These are phyloP conservation scores for sunflower (Helianthus annuus) DNA, from an alignment of 129 eudicot genomes.

Conservation along the genomic window HanXRQr2.0-SUNRISE NC_035446.2:108852811-108853310, in stretches of 20 bases:
- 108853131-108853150: too few relatives aligned
- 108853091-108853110: too few relatives aligned
- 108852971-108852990: constrained; percentile 27
- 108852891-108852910: constrained; percentile 37
- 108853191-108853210: too few relatives aligned
- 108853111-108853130: too few relatives aligned
- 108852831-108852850: constrained; percentile 27
- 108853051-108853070: constrained; percentile 15
- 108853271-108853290: too few relatives aligned
- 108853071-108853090: too few relatives aligned
- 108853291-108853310: too few relatives aligned
- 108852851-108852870: constrained; percentile 17
- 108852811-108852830: constrained; percentile 22
- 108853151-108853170: too few relatives aligned
- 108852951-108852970: constrained; percentile 32
- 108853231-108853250: too few relatives aligned
- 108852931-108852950: constrained; percentile 35
- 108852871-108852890: constrained; percentile 21
- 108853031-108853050: constrained; percentile 12
- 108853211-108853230: too few relatives aligned
- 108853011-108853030: constrained; percentile 30
- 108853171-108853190: too few relatives aligned
- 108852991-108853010: constrained; percentile 32
- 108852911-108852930: constrained; percentile 30
- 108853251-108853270: too few relatives aligned